Base-by-base conservation (phyloP, 2,329 filamentous ascomycete genomes). In the Talaromyces sp. region DNA sequence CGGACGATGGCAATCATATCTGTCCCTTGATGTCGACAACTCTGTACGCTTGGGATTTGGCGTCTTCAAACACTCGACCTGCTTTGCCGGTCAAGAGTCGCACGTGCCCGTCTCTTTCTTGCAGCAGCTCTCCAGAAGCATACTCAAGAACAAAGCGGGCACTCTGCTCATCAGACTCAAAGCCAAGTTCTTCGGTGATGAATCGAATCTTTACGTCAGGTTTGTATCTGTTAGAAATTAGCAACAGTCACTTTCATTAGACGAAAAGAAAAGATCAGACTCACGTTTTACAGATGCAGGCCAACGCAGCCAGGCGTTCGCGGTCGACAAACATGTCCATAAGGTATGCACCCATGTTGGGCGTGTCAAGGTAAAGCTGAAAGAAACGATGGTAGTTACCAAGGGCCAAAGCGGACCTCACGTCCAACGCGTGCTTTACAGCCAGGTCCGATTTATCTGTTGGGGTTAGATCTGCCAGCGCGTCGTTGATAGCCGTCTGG, bases 291-390 rank as follows among this genome's bases (percentile, higher is more conserved):
- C 93, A 97, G 72, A 99, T 95, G 77, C 90, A 92, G 77, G 92
- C 90, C 75, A 99, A 82, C 70, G 95, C 95, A 75, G 90, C 89
- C 70, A 99, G 87, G 73, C 95, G 91, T 83, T 99, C 94, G 75
- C 95, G 89, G 74, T 89, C 89, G 77, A 98, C 91, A 83, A 99
- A 98, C 92, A 97, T 97, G 82, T 99, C 95, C 91, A 99, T 96
- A 61, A 99, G 86, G 80, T 98, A 98, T 72, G 91, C 93, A 68
- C 95, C 94, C 93, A 99, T 97, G 74, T 96, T 96, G 60, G 93
- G 93, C 27, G 93, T 93, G 76, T 94, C 90, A 71, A 96, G 88
- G 78, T 97, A 99, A 53, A 99, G 87, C 81, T 92, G 91, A 86
- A 99, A 98, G 80, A 99, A 98, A 77, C 88, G 94, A 82, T 99